phyloP scores from a whole-genome alignment of 202 grass and related monocot species.

The Bolboschoenoplectus hybrid region DNA sequence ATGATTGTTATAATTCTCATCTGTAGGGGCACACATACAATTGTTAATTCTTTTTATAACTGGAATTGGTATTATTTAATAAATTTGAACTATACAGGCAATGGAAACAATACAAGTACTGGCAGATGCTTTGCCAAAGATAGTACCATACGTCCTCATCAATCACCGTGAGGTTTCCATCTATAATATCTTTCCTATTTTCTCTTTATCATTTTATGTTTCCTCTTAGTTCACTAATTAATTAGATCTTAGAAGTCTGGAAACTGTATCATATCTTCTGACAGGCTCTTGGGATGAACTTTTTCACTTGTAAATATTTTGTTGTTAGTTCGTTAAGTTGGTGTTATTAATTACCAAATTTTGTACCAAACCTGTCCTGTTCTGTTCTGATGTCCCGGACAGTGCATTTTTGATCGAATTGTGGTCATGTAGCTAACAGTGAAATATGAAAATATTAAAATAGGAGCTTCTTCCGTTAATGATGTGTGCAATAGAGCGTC shows the following conservation, averaged over 20 bases:
- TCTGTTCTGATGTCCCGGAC: not conserved
- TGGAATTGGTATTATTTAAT: conserved; percentile 19
- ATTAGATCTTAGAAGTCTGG: not conserved
- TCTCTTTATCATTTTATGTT: conserved; percentile 42
- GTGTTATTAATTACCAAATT: not conserved
- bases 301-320: conserved; percentile 3
- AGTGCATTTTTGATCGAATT: not conserved
- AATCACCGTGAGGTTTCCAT: conserved; percentile 97
- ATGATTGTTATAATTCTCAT: conserved; percentile 25
- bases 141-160: conserved; percentile 97
- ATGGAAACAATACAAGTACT: conserved; percentile 94
- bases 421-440: conserved; percentile 11
- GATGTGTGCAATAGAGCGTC: conserved; percentile 97
- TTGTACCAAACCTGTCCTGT: not conserved
- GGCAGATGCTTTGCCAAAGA: conserved; percentile 97
- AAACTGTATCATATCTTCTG: not conserved
- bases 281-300: not conserved
- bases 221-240: not conserved
- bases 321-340: conserved; percentile 10
- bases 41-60: conserved; percentile 21
- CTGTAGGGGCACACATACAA: not conserved
- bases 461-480: conserved; percentile 99
- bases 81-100: conserved; percentile 49
- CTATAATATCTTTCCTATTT: conserved; percentile 50
- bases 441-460: conserved; percentile 41